Conservation (phyloP, 352 stramenopile genomes). For the Phytophthora pseudosyringae region DNA sequence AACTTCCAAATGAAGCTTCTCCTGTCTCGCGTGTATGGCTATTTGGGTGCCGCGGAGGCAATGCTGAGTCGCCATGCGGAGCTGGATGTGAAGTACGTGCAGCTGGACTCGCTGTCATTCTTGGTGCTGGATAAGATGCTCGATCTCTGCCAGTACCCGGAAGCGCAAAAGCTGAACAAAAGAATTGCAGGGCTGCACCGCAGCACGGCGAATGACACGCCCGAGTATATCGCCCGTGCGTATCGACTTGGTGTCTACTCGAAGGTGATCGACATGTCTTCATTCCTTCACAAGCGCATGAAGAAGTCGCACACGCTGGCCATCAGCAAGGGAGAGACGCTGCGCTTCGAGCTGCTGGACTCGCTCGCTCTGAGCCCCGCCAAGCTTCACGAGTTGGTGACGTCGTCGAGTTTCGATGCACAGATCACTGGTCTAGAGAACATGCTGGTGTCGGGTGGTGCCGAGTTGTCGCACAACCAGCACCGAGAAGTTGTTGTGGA, state of each 20-base stretch:
- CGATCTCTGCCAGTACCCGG: slow-evolving; percentile 60
- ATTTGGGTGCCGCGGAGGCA: slow-evolving; percentile 65
- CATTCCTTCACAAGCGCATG: slow-evolving; percentile 79
- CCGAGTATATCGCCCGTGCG: slow-evolving; percentile 79
- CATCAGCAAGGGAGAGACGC: slow-evolving; percentile 59
- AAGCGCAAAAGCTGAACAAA: slow-evolving; percentile 59
- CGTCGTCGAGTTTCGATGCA: slow-evolving; percentile 46
- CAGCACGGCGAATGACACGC: slow-evolving; percentile 66
- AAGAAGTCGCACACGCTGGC: slow-evolving; percentile 77
- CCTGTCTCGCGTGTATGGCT: slow-evolving; percentile 79
- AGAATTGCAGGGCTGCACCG: slow-evolving; percentile 61
- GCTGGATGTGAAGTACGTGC: slow-evolving; percentile 88
- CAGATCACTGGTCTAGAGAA: slow-evolving; percentile 48
- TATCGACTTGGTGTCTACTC: slow-evolving; percentile 88
- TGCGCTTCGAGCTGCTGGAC: slow-evolving; percentile 68
- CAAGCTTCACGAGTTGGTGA: slow-evolving; percentile 61
- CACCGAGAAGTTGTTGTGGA: slow-evolving; percentile 81
- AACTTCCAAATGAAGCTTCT: slow-evolving; percentile 93
- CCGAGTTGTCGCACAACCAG: slow-evolving; percentile 73
- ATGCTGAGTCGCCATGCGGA: slow-evolving; percentile 75
- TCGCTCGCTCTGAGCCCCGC: slow-evolving; percentile 43
- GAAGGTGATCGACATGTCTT: slow-evolving; percentile 86
- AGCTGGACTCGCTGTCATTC: slow-evolving; percentile 86
- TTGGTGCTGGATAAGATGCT: slow-evolving; percentile 86
- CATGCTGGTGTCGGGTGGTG: slow-evolving; percentile 44